A percentile compares a stretch with the other conserved stretches of the same genome.
Evolutionary conservation across 768 basidiomycete genomes (phyloP).

Genomic region (Suillus subaureus): DNA sequence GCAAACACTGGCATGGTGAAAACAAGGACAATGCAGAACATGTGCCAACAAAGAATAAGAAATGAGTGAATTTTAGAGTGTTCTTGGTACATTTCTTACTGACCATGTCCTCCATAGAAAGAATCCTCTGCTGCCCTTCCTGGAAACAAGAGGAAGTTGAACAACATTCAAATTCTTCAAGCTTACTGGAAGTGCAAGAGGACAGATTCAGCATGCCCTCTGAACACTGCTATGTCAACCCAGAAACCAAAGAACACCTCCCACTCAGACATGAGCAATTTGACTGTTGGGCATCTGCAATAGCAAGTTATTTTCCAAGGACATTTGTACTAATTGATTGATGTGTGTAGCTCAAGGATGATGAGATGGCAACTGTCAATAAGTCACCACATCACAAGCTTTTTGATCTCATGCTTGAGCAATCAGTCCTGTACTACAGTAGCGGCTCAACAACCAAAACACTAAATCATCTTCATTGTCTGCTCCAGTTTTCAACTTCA

Average conservation of each 20-base stretch:
- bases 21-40: background rate
- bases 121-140: background rate
- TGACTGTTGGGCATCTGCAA: conserved; percentile 10
- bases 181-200: background rate
- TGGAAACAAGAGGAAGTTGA: background rate
- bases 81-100: background rate
- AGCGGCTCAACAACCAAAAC: background rate
- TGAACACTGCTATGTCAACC: background rate
- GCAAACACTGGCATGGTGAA: background rate
- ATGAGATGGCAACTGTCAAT: no score
- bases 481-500: background rate
- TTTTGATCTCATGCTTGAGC: background rate
- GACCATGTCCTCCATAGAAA: background rate
- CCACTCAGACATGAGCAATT: background rate
- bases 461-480: background rate
- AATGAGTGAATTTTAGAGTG: background rate
- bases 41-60: background rate
- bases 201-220: background rate
- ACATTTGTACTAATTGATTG: no score
- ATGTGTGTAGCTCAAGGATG: no score
- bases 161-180: background rate
- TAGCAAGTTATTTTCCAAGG: background rate
- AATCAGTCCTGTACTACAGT: background rate
- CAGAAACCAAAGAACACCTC: background rate
- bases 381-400: background rate